Evolutionary conservation across 2,329 filamentous ascomycete genomes (phyloP).

Genomic region (Dactylellina drechsleri): DNA sequence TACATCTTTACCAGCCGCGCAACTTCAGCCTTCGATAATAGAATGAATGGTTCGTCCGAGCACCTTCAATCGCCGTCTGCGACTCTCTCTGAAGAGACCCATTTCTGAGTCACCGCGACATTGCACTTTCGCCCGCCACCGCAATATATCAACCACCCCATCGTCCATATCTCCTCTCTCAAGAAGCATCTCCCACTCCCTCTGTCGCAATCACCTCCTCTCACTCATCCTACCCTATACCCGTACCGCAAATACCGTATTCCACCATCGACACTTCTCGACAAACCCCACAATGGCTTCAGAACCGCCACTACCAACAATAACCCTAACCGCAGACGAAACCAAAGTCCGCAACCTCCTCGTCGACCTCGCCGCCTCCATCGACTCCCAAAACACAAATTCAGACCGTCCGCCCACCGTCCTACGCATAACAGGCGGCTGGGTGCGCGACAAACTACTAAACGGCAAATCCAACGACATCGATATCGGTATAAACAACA

Average conservation of each 20-base stretch:
- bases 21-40: too few species aligned
- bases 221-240: neutral
- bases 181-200: slow-evolving; percentile 34
- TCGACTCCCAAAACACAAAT: slow-evolving; percentile 61
- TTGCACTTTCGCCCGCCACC: slow-evolving; percentile 21
- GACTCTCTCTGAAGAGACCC: slow-evolving; percentile 32
- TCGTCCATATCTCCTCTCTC: slow-evolving; percentile 21
- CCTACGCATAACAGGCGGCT: slow-evolving; percentile 83
- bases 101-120: slow-evolving; percentile 39
- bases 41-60: slow-evolving; percentile 32
- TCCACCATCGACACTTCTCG: neutral
- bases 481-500: slow-evolving; percentile 83
- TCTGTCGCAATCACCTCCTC: slow-evolving; percentile 10
- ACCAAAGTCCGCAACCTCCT: slow-evolving; percentile 77
- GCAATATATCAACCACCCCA: slow-evolving; percentile 20
- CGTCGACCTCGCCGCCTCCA: slow-evolving; percentile 79
- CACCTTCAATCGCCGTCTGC: slow-evolving; percentile 33
- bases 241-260: neutral
- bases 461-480: slow-evolving; percentile 80
- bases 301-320: slow-evolving; percentile 57
- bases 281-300: slow-evolving; percentile 7
- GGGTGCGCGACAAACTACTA: slow-evolving; percentile 86
- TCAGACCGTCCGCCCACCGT: slow-evolving; percentile 68
- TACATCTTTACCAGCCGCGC: too few species aligned
- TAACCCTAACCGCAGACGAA: slow-evolving; percentile 76